Evolutionary conservation across 805 yeast species (phyloP).

Genomic region (Wickerhamomyces mucosus): DNA sequence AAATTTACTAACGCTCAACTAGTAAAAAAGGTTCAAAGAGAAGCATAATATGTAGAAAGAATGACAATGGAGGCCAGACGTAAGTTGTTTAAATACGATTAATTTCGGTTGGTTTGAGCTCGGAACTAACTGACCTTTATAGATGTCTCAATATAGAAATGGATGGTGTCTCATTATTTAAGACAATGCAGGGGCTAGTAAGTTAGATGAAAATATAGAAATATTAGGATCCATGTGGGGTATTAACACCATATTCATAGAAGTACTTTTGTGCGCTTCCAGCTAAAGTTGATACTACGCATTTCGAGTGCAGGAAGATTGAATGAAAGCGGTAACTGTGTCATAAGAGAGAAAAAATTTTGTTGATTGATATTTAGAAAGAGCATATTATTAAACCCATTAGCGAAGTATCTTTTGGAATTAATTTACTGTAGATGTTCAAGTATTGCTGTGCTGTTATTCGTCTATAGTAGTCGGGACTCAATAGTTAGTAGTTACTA

Average conservation of each 20-base stretch:
- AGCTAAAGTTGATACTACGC: slow-evolving; percentile 37
- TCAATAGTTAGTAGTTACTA: too few relatives aligned
- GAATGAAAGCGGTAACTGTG: too few relatives aligned
- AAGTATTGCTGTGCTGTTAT: too few relatives aligned
- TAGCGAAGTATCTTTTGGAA: too few relatives aligned
- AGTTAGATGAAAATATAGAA: slow-evolving; percentile 2
- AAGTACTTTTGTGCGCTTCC: slow-evolving; percentile 43
- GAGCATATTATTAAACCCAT: too few relatives aligned
- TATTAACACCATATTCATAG: slow-evolving; percentile 6
- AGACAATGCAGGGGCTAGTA: slow-evolving; percentile 35
- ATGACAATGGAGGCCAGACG: slow-evolving; percentile 33
- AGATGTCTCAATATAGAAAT: slow-evolving; percentile 35
- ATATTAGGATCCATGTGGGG: not conserved
- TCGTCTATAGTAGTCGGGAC: too few relatives aligned
- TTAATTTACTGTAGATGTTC: too few relatives aligned
- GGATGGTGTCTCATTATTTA: slow-evolving; percentile 34
- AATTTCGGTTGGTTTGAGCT: too few relatives aligned
- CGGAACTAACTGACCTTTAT: too few relatives aligned
- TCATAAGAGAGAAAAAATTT: too few relatives aligned
- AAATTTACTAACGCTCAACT: too few relatives aligned
- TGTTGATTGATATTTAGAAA: too few relatives aligned
- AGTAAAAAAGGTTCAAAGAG: slow-evolving; percentile 13
- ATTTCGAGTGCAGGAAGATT: slow-evolving; percentile 41
- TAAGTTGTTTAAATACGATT: slow-evolving; percentile 13
- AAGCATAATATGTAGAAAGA: slow-evolving; percentile 38